These are phyloP conservation scores for Pilaira anomala DNA, from an alignment of 192 early-diverging fungal species.

Conservation along the genomic window DNA sequence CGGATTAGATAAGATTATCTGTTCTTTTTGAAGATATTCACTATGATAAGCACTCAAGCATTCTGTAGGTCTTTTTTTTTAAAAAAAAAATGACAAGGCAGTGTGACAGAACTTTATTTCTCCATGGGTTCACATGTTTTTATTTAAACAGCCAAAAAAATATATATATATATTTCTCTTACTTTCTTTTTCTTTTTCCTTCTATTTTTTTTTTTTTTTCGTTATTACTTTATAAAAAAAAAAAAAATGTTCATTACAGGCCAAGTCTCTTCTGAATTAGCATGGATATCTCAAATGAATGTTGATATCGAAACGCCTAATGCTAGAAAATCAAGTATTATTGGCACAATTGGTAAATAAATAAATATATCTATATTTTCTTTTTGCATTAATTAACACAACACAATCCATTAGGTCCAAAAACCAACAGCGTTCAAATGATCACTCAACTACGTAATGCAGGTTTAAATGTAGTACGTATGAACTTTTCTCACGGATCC, in stretches of 20 bases:
- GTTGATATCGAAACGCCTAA: conserved; percentile 57
- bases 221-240: not conserved
- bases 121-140: too few relatives aligned
- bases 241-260: conserved; percentile 11
- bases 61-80: not conserved
- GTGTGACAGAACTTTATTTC: too few relatives aligned
- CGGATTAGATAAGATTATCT: too few relatives aligned
- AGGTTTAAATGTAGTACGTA: conserved; percentile 81
- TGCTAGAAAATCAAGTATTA: conserved; percentile 76
- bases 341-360: conserved; percentile 70
- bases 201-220: not conserved
- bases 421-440: conserved; percentile 74
- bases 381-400: not conserved
- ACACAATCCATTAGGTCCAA: conserved; percentile 44
- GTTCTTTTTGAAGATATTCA: too few relatives aligned
- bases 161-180: not conserved
- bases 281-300: conserved; percentile 70
- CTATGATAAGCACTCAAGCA: too few relatives aligned
- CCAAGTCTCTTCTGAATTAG: conserved; percentile 58
- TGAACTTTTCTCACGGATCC: conserved; percentile 66
- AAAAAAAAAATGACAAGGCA: not conserved
- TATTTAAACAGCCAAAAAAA: too few relatives aligned
- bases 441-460: conserved; percentile 70
- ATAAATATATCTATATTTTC: too few relatives aligned
- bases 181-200: not conserved